Base-by-base conservation (phyloP, 2,329 filamentous ascomycete species). In the Taxawa tesnikishii region DNA sequence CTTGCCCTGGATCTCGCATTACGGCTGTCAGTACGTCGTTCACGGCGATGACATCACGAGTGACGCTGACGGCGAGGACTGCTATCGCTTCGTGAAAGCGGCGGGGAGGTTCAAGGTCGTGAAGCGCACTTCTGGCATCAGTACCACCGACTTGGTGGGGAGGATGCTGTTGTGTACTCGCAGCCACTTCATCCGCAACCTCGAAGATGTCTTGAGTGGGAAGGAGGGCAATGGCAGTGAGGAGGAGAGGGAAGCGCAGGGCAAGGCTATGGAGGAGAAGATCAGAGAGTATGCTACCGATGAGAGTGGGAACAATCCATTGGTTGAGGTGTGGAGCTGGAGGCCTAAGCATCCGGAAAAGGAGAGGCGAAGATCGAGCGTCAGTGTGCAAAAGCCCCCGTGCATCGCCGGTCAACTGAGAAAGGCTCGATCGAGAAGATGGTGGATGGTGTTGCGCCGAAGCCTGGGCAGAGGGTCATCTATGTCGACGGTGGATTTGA, bases 401-500 rank as follows among this genome's bases (percentile, higher is more conserved):
- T 23, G n/a, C 19, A 23, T 23, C 19, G 18, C 36, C 33, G 11
- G 31, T 43, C 16, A 18, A 24, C 25, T 8, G 77, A 80, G 43
- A 65, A 67, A 38, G 80, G 79, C 3, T 59, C 62, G 1, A 90
- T 85, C 51, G 63, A 65, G 27, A 66, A 70, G 33, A 58, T 94
- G 11, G 76, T 93, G 1, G 58, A 69, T 16, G 90, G 85, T 3
- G 70, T 70, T n/a, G 68, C 68, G 0, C 79, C 82, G 0, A 72
- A 68, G 47, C 75, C 75, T 0, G 88, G 82, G 1, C 90, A 96
- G 59, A 69, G 81, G 7, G 70, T 98, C 18, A 76, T 94, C 27
- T 98, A 98, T 53, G 88, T 96, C 6, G 90, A 98, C 45, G 90
- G 90, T 29, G 90, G 88, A 1, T 98, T 92, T 55, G 90, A 98